These are phyloP conservation scores for Cystobasidium slooffiae DNA, from an alignment of 1,284 basidiomycete genomes.

Conservation along the genomic window DNA sequence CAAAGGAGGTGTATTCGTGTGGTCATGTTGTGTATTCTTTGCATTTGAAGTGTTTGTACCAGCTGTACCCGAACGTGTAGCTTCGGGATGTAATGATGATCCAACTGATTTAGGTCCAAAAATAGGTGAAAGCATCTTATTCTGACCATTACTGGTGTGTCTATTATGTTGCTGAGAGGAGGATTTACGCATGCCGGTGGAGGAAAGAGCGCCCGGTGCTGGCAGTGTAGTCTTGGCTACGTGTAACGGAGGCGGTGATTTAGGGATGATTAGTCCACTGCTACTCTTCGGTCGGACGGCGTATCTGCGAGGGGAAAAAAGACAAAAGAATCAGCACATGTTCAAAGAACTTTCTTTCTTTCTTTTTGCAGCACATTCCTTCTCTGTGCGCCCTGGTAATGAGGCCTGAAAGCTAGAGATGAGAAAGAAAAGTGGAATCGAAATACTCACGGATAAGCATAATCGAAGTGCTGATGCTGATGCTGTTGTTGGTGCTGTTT, in stretches of 20 bases:
- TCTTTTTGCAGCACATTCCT: slow-evolving; percentile 2
- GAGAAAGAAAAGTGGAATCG: not conserved
- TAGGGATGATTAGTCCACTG: not conserved
- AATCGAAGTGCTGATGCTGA: slow-evolving; percentile 1
- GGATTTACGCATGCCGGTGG: slow-evolving; percentile 27
- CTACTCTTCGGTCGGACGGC: not conserved
- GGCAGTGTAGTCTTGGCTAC: not conserved
- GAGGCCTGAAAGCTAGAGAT: not conserved
- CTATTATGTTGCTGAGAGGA: slow-evolving; percentile 19
- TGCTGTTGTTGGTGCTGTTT: too few species aligned
- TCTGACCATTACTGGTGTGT: not conserved
- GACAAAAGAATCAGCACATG: not conserved
- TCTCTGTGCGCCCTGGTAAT: not conserved
- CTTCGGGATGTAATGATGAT: not conserved
- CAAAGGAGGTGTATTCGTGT: not conserved
- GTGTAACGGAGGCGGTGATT: slow-evolving; percentile 7
- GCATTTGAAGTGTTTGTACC: not conserved
- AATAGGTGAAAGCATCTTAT: slow-evolving; percentile 19
- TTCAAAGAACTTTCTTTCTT: not conserved
- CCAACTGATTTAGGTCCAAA: slow-evolving; percentile 12
- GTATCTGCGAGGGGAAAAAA: not conserved
- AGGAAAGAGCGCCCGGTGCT: not conserved
- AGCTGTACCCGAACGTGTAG: not conserved
- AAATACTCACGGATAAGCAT: slow-evolving; percentile 38
- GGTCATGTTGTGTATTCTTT: slow-evolving; percentile 1